Evolutionary conservation across 2,329 filamentous ascomycete species (phyloP), one percentile per base, ranked within the genome.

Genomic region (Amauroascus niger): DNA sequence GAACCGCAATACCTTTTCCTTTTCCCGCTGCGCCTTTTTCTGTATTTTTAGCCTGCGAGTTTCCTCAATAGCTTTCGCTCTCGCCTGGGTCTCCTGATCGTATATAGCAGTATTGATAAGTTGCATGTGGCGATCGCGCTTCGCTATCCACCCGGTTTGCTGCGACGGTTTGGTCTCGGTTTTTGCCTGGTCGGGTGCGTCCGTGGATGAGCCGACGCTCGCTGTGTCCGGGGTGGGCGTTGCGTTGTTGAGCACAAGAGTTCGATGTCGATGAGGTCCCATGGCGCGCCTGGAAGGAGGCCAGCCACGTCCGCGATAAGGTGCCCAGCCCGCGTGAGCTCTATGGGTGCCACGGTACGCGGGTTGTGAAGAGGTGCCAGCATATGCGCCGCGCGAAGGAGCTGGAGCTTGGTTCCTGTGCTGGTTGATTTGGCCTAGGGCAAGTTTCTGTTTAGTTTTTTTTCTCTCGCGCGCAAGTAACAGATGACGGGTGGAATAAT

Each of bases 101-200:
- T 85, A 93, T 1, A 91, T 79, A 14, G 81, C 80, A 18, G 84
- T 80, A 65, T 91, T 94, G 69, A 94, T 93, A 39, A 94, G 74
- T 67, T 94, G 87, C 65, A 87, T 79, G 65, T 90, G 86, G 48
- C 85, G 84, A 66, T 87, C 86, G 48, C 76, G 84, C 65, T 83
- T 86, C 5, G 82, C 79, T 40, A 93, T 79, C 81, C 85, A 91
- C 2, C 80, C 70, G 53, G 67, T 68, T 44, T 63, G 60, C 40
- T 64, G 62, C 35, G 59, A 33, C n/a, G 64, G 59, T 40, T 63
- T 62, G 32, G 53, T 46, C 24, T 70, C 65, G 39, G 59, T 58
- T 16, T 62, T 61, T 47, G 65, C 64, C 20, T 66, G 66, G 37
- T 61, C 65, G 11, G 54, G 51, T 43, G 60, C 56, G 0, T 59